Base-by-base conservation (phyloP, 192 early-diverging fungal species). In the Coemansia sp. region DNA sequence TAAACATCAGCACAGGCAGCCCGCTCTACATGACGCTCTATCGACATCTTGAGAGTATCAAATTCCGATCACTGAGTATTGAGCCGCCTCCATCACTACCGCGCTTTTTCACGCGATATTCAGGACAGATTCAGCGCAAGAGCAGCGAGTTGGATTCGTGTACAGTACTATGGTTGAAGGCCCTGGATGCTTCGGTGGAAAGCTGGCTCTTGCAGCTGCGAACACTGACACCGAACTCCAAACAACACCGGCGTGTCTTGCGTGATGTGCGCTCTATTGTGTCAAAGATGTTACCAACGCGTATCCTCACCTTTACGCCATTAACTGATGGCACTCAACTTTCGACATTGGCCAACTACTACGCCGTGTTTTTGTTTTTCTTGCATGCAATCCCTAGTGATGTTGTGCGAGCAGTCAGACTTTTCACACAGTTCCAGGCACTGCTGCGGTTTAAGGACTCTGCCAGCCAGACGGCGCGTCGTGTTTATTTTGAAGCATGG, bases 401-500 rank as follows among this genome's bases (percentile, higher is more conserved):
- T 14, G 68, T 82, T 7, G 79, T 82, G 24, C 59, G 79, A 18
- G 60, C 74, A 6, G 50, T 47, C 7, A 63, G 79, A 0, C 67
- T 82, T 23, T 69, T 56, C 58, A 65, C 69, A 23, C 79, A 82
- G 61, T 62, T 82, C 23, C 79, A 77, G 51, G 53, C 68, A 9
- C 71, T 82, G 47, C 62, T 82, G 27, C 63, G 63, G n/a, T 82
- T 82, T 49, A 55, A 62, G 41, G 79, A 82, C 18, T 74, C 74
- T 10, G 60, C 64, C 22, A 77, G 62, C 59, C 34, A 60, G 47
- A 60, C 58, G 1, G 79, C 74, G 4, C 69, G 79, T 19, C 66
- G 74, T 16, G 74, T 82, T 53, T 82, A 73, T 27, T 82, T 82
- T 73, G 79, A 82, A 51, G 79, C 79, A 8, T 82, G 79, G 79